Conservation (phyloP, 2,329 filamentous ascomycete genomes). For the Celoporthe dispersa region DNA sequence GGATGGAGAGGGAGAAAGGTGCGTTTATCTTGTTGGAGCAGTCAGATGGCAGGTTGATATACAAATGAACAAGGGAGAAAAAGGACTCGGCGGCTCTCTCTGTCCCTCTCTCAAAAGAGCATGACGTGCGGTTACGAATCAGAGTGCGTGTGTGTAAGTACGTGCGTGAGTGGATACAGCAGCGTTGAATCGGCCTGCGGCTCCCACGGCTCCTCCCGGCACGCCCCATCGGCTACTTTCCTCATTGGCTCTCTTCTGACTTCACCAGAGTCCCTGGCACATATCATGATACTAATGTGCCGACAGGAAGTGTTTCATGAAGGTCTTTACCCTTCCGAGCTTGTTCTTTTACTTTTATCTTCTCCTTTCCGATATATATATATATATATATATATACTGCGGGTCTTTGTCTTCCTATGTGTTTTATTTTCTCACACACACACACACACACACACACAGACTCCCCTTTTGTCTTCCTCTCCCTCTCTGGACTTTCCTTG, state of each 20-base stretch:
- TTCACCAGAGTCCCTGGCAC: background rate
- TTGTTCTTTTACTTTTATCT: background rate
- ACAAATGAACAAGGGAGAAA: background rate
- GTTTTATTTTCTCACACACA: no score
- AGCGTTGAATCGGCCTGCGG: slow-evolving; percentile 3
- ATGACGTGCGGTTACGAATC: background rate
- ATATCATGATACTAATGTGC: background rate
- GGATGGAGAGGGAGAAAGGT: background rate
- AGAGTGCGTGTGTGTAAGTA: background rate
- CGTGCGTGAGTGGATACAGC: background rate
- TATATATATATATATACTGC: no score
- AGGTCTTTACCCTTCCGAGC: no score
- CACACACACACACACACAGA: no score
- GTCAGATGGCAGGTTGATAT: background rate
- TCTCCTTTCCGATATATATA: no score
- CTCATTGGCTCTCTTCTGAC: background rate
- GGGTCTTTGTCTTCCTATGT: background rate
- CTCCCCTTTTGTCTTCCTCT: no score
- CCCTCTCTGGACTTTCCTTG: no score
- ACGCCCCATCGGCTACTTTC: background rate
- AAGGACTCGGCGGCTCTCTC: no score
- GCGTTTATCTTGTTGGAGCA: background rate
- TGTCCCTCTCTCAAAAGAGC: background rate
- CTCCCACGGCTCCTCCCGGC: slow-evolving; percentile 16
- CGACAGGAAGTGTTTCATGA: slow-evolving; percentile 1